phyloP scores from a whole-genome alignment of 2,329 filamentous ascomycete genomes.

The Boeremia lycopersici region DNA sequence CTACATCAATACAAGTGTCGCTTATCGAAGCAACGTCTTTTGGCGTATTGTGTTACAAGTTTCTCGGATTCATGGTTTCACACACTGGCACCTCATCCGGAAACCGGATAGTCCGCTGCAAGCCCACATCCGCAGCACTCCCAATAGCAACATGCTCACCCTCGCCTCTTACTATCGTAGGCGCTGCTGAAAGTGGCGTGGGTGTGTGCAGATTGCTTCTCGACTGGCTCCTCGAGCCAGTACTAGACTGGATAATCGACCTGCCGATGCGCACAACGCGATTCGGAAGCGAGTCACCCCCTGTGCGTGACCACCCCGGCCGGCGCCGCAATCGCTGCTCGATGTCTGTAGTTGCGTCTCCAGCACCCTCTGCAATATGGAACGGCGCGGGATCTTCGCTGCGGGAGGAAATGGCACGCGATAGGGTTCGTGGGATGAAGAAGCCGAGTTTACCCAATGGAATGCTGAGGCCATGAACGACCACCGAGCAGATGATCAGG shows the following conservation, averaged over 20 bases:
- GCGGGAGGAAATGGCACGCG: conserved; percentile 49
- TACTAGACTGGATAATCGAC: conserved; percentile 36
- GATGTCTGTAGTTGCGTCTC: conserved; percentile 26
- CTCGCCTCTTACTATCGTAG: conserved; percentile 13
- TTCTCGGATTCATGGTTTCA: neutral
- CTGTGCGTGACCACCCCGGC: conserved; percentile 27
- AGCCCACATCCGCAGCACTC: conserved; percentile 1
- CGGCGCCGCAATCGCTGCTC: conserved; percentile 34
- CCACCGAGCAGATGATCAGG: conserved; percentile 79
- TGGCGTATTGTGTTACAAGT: no score
- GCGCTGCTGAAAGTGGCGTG: conserved; percentile 8
- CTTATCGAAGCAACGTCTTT: no score
- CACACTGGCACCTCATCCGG: conserved; percentile 28
- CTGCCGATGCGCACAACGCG: conserved; percentile 45
- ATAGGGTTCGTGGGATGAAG: conserved; percentile 69
- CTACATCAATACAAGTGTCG: no score
- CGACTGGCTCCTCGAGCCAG: conserved; percentile 14
- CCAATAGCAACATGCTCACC: conserved; percentile 1
- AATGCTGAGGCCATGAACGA: conserved; percentile 82
- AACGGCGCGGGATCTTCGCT: conserved; percentile 35
- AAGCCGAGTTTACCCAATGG: conserved; percentile 71
- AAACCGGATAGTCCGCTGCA: conserved; percentile 38
- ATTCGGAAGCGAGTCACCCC: conserved; percentile 31
- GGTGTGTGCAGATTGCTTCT: conserved; percentile 14
- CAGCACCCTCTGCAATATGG: conserved; percentile 28